phyloP scores from a whole-genome alignment of 1,284 basidiomycete species.

The Erythrobasidium hasegawianum region DNA sequence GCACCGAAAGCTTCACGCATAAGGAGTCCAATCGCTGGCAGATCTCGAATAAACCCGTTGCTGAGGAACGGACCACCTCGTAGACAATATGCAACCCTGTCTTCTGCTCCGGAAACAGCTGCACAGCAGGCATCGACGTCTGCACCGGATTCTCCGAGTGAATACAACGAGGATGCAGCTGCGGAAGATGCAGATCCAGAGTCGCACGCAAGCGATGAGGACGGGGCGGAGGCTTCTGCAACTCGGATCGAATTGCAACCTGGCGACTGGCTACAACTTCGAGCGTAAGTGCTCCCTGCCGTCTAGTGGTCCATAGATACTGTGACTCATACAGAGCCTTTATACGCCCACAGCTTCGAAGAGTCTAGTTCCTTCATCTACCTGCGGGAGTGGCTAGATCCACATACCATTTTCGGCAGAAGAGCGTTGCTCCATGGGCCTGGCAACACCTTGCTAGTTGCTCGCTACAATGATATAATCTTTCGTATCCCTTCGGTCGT shows the following conservation, averaged over 20 bases:
- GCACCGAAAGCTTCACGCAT: background rate
- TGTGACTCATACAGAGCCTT: too few relatives aligned
- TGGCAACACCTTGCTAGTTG: constrained; percentile 12
- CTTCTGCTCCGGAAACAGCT: too few relatives aligned
- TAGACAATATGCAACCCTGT: too few relatives aligned
- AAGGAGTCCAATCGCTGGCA: too few relatives aligned
- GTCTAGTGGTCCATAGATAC: too few relatives aligned
- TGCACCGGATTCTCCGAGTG: too few relatives aligned
- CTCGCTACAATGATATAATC: constrained; percentile 21
- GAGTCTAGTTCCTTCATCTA: constrained; percentile 23
- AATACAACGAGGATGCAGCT: constrained; percentile 8
- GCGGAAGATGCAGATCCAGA: constrained; percentile 13
- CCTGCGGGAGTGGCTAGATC: constrained; percentile 4
- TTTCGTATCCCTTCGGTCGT: constrained; percentile 21
- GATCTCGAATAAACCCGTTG: too few relatives aligned
- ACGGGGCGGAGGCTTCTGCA: background rate
- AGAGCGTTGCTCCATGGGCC: constrained; percentile 19
- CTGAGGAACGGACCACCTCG: too few relatives aligned
- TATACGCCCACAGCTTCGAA: constrained; percentile 12
- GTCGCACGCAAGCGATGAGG: background rate
- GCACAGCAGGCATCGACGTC: too few relatives aligned
- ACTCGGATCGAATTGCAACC: constrained; percentile 20
- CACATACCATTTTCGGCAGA: constrained; percentile 1
- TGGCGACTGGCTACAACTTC: constrained; percentile 29
- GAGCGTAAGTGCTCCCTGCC: constrained; percentile 21